phyloP scores from a whole-genome alignment of 2,329 filamentous ascomycete genomes.

The Aspergillus aculeatinus region DNA sequence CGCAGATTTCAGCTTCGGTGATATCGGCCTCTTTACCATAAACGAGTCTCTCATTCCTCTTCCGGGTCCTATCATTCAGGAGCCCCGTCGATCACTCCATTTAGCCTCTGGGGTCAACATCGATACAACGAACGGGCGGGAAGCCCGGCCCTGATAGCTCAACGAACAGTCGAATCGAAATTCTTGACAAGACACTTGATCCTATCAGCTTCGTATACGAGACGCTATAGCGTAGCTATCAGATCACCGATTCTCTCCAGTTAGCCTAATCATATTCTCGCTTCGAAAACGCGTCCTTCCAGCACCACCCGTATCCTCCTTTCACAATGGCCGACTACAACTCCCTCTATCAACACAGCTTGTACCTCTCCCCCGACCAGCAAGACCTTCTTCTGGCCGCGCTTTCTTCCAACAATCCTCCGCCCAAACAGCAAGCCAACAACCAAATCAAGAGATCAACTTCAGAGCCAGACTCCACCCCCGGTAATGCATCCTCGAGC shows the following conservation, averaged over 20 bases:
- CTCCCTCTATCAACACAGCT: constrained; percentile 51
- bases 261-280: neutral
- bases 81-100: constrained; percentile 6
- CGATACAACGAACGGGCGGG: constrained; percentile 33
- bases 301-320: neutral
- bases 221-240: neutral
- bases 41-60: neutral
- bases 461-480: constrained; percentile 26
- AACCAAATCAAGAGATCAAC: constrained; percentile 23
- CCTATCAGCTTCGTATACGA: neutral
- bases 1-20: neutral
- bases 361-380: constrained; percentile 73
- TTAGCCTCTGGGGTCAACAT: constrained; percentile 8
- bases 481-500: constrained; percentile 46
- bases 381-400: constrained; percentile 74
- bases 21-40: neutral
- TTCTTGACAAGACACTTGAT: neutral
- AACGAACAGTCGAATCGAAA: neutral
- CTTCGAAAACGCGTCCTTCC: neutral
- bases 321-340: constrained; percentile 40
- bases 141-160: constrained; percentile 29
- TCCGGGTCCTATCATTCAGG: constrained; percentile 1
- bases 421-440: constrained; percentile 31
- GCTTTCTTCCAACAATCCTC: constrained; percentile 66
- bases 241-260: neutral